Base-by-base conservation (phyloP, 306 rosid genomes). In the Elaeagnus macrophylla region DNA sequence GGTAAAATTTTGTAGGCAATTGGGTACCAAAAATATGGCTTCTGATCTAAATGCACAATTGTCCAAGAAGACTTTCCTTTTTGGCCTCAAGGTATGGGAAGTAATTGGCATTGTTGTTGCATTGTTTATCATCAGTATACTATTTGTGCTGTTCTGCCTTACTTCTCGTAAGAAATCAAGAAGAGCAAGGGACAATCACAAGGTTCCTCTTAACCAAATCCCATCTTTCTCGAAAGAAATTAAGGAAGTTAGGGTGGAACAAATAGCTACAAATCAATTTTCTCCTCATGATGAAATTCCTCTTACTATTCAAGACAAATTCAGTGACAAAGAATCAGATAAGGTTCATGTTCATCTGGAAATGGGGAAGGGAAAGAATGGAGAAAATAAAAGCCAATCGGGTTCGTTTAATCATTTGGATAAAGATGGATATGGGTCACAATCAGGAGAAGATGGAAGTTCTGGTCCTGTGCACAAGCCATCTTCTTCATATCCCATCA, bases 211-310 rank as follows among this genome's bases (percentile, higher is more conserved):
- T 14, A 81, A 74, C 71, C 94, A 78, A 72, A 90, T 86, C 80
- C 97, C 97, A 37, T 48, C 69, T 25, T 73, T 81, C n/a, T 90
- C 97, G 2, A 90, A 90, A 73, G 97, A 90, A 66, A 90, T 90
- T 48, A 90, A 83, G 80, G 91, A 87, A 64, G 88, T 88, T 48
- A 39, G 88, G 65, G 88, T 88, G 39, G 95, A 84, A 77, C 96
- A 84, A 69, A 72, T 84, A 14, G 53, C 91, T 35, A 54, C 86
- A 5, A 75, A 77, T 59, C 88, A 69, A 49, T 88, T 84, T 56
- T 75, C 67, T 68, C 88, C 97, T 41, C 79, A 77, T 35, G 95
- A 88, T 39, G 95, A 95, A 66, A 84, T 88, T 65, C 81, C 84
- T 54, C 83, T 88, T 14, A 86, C 94, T 51, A 83, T 83, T 66